phyloP scores from a whole-genome alignment of 163 green algal species.

The Chlorella variabilis region DNA sequence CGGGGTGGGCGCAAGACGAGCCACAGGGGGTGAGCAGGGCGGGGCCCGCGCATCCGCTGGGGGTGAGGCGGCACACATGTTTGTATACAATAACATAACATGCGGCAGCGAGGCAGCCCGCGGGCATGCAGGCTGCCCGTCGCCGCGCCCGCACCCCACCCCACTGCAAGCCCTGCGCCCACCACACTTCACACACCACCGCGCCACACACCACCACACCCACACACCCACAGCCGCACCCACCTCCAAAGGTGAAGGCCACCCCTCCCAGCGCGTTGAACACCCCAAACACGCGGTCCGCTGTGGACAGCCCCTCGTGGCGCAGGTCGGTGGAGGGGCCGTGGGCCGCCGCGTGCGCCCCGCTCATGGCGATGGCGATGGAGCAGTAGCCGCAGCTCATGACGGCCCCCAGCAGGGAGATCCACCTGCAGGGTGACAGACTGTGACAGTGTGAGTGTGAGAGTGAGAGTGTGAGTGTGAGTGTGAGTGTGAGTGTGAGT shows the following conservation, averaged over 20 bases:
- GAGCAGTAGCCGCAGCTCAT: slow-evolving; percentile 62
- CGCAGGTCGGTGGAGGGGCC: background rate
- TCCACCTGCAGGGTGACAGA: slow-evolving; percentile 62
- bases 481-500: too few relatives aligned
- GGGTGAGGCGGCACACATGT: too few relatives aligned
- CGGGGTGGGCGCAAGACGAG: background rate
- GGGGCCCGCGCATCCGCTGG: too few relatives aligned
- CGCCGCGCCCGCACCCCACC: too few relatives aligned
- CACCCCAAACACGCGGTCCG: slow-evolving; percentile 46
- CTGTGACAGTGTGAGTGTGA: background rate
- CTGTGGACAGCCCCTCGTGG: slow-evolving; percentile 19
- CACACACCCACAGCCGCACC: background rate
- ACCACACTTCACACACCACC: too few relatives aligned
- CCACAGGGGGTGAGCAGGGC: too few relatives aligned
- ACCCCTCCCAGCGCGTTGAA: slow-evolving; percentile 64
- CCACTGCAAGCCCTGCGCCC: too few relatives aligned
- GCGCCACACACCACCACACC: too few relatives aligned
- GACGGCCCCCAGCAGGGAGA: slow-evolving; percentile 56
- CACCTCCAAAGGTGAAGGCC: slow-evolving; percentile 66
- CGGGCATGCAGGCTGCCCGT: too few relatives aligned
- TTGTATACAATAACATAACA: too few relatives aligned
- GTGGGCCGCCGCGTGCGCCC: background rate
- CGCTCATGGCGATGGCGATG: slow-evolving; percentile 51
- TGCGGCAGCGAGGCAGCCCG: too few relatives aligned
- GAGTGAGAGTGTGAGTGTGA: background rate